These are phyloP conservation scores for Hydnum rufescens DNA, from an alignment of 768 basidiomycete genomes.

Conservation along the genomic window DNA sequence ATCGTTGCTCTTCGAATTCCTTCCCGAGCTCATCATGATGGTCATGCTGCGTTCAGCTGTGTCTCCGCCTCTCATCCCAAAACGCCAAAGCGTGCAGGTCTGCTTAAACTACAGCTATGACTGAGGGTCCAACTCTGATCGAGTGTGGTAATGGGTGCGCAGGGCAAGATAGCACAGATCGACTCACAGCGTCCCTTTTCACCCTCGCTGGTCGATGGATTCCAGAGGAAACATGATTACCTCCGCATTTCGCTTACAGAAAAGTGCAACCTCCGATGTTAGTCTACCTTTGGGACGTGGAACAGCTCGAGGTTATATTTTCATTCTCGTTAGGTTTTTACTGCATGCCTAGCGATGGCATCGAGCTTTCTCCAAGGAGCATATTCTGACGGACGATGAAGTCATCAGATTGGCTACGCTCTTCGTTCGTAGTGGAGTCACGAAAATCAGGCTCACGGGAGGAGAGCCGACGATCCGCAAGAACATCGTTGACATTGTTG, in stretches of 20 bases:
- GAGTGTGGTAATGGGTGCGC: too few relatives aligned
- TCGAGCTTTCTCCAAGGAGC: conserved; percentile 50
- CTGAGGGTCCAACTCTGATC: too few relatives aligned
- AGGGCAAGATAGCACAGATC: too few relatives aligned
- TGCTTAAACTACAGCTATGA: too few relatives aligned
- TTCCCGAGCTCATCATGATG: too few relatives aligned
- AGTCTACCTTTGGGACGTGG: too few relatives aligned
- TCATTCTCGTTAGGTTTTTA: conserved; percentile 59
- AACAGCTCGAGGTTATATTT: background rate
- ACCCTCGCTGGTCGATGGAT: conserved; percentile 35
- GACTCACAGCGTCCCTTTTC: background rate
- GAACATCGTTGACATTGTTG: conserved; percentile 47
- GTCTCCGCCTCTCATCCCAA: too few relatives aligned
- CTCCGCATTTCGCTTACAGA: conserved; percentile 79
- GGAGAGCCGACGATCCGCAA: conserved; percentile 76
- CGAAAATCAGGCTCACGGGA: conserved; percentile 73
- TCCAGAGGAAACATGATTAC: conserved; percentile 55
- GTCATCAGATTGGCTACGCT: conserved; percentile 49
- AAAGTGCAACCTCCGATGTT: conserved; percentile 73
- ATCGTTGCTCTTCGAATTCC: too few relatives aligned
- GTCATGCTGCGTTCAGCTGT: too few relatives aligned
- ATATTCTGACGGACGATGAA: conserved; percentile 60
- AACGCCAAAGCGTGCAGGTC: too few relatives aligned
- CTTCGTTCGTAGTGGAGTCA: conserved; percentile 67
- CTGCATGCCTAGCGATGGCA: conserved; percentile 72